These are phyloP conservation scores for Claviceps capensis DNA, from an alignment of 2,329 filamentous ascomycete species.

Conservation along the genomic window DNA sequence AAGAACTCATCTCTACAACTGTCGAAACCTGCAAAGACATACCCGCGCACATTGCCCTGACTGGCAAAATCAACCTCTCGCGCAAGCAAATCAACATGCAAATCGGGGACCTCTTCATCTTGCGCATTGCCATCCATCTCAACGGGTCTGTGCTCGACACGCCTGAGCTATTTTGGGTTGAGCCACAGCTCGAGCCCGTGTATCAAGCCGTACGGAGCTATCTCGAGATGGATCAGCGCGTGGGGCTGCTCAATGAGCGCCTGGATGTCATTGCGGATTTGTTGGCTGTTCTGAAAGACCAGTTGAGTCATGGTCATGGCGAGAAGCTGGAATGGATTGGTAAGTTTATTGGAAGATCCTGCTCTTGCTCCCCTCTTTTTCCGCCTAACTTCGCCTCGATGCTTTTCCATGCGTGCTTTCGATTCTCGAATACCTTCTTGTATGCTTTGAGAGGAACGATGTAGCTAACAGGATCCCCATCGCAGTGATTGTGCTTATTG, in stretches of 20 bases:
- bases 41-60: conserved; percentile 80
- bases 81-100: conserved; percentile 97
- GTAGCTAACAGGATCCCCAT: not conserved
- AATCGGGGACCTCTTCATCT: conserved; percentile 94
- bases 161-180: conserved; percentile 95
- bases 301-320: conserved; percentile 84
- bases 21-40: conserved; percentile 90
- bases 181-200: conserved; percentile 90
- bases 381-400: not conserved
- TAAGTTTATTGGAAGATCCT: conserved; percentile 19
- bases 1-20: conserved; percentile 86
- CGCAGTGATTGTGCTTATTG: conserved; percentile 84
- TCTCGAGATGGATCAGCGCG: conserved; percentile 94
- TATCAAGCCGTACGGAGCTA: conserved; percentile 94
- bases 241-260: conserved; percentile 75
- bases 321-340: conserved; percentile 85
- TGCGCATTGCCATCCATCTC: conserved; percentile 94
- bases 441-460: not conserved
- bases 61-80: conserved; percentile 80
- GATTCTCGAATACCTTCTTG: not conserved
- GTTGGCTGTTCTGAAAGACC: conserved; percentile 85
- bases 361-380: not conserved
- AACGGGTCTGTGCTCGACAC: conserved; percentile 95
- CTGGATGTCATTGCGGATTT: conserved; percentile 81
- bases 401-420: not conserved